Conservation (phyloP, 495 filamentous ascomycete genomes). For the Aspergillus taichungensis region DNA sequence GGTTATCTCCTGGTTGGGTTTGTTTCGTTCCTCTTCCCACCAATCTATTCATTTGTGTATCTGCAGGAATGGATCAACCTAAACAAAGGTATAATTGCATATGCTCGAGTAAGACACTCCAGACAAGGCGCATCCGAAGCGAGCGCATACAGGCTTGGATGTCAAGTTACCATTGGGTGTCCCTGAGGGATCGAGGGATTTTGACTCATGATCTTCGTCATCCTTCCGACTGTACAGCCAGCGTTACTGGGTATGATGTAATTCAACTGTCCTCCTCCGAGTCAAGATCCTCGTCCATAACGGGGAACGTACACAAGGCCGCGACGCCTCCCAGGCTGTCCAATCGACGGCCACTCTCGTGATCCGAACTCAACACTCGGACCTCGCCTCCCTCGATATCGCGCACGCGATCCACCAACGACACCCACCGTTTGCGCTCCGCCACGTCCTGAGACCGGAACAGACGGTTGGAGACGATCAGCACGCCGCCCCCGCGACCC, state of each 20-base stretch:
- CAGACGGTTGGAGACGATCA: conserved; percentile 76
- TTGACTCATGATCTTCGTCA: no score
- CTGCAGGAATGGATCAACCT: no score
- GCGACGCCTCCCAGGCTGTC: conserved; percentile 83
- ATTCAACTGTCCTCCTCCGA: conserved; percentile 23
- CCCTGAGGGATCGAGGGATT: no score
- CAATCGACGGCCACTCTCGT: conserved; percentile 85
- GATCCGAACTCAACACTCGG: conserved; percentile 78
- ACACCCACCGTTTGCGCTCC: conserved; percentile 72
- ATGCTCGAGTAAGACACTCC: no score
- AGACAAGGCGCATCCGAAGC: no score
- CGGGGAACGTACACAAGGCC: conserved; percentile 81
- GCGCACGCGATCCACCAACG: conserved; percentile 83
- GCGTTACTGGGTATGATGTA: background rate
- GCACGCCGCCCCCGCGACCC: conserved; percentile 69
- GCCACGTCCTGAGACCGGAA: conserved; percentile 79
- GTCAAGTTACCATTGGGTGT: no score
- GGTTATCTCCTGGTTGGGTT: no score
- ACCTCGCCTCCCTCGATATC: conserved; percentile 77
- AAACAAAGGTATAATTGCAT: no score
- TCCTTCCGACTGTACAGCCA: no score
- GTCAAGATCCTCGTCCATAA: conserved; percentile 51
- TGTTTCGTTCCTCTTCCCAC: no score
- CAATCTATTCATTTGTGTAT: no score
- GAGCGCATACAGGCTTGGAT: no score